A percentile compares a stretch with the other conserved stretches of the same genome.
phyloP scores from a whole-genome alignment of 345 rosid genomes.

The Sapria himalayana region DNA sequence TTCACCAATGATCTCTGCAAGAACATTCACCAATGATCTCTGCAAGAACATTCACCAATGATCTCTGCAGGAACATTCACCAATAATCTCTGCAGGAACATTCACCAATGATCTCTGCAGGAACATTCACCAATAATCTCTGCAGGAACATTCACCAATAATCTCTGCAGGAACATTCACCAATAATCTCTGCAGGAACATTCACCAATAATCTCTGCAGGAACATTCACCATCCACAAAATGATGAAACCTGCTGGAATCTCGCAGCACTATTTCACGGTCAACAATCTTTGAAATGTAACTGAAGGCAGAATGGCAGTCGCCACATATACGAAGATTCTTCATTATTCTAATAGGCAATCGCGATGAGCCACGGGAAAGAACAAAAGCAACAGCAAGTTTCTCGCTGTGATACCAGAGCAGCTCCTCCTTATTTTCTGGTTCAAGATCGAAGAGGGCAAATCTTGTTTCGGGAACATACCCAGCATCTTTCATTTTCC shows the following conservation, averaged over 20 bases:
- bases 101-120: too few species aligned
- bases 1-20: too few species aligned
- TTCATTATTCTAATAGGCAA: constrained; percentile 83
- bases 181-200: too few species aligned
- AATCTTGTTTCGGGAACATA: constrained; percentile 56
- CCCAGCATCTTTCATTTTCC: constrained; percentile 58
- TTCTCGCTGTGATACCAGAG: constrained; percentile 76
- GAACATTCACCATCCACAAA: constrained; percentile 58
- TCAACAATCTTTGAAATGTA: constrained; percentile 50
- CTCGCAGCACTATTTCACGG: constrained; percentile 46
- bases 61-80: too few species aligned
- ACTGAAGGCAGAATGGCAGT: constrained; percentile 68
- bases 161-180: too few species aligned
- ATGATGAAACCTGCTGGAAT: constrained; percentile 84
- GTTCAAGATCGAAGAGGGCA: constrained; percentile 60
- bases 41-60: too few species aligned
- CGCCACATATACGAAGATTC: constrained; percentile 73
- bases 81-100: too few species aligned
- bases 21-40: too few species aligned
- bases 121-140: too few species aligned
- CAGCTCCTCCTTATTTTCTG: constrained; percentile 70
- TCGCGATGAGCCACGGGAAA: constrained; percentile 29
- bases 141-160: too few species aligned
- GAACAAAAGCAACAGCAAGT: constrained; percentile 68
- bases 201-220: constrained; percentile 70